Evolutionary conservation across 1,284 basidiomycete species (phyloP).

Genomic region (Grifola frondosa): DNA sequence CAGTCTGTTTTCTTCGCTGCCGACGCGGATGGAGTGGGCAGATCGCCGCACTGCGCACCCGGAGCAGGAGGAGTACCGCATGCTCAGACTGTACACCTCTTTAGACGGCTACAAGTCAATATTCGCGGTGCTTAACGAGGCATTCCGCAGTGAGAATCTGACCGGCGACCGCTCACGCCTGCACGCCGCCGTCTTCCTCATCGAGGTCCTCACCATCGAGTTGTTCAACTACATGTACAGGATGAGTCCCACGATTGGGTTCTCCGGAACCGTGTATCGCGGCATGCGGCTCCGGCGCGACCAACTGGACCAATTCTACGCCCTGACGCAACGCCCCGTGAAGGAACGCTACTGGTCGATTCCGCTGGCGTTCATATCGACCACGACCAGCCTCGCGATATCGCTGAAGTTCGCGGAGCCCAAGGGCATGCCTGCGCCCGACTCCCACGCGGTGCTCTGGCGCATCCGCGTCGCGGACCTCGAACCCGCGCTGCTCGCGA

Average conservation of each 20-base stretch:
- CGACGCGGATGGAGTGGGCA: not conserved
- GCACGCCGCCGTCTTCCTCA: not conserved
- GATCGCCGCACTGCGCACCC: not conserved
- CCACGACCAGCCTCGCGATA: not conserved
- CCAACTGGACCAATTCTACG: not conserved
- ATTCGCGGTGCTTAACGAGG: not conserved
- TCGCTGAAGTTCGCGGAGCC: not conserved
- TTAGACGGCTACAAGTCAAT: not conserved
- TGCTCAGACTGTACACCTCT: not conserved
- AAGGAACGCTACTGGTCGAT: conserved; percentile 1
- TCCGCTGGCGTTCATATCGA: not conserved
- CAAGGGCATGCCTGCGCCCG: not conserved
- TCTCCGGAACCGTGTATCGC: not conserved
- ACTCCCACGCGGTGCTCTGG: not conserved
- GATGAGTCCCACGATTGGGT: not conserved
- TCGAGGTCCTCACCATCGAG: not conserved
- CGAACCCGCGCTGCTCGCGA: not conserved
- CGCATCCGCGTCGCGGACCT: not conserved
- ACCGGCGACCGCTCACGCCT: not conserved
- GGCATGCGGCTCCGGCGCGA: not conserved
- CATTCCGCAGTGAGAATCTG: not conserved
- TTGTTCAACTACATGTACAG: not conserved
- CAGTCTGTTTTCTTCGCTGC: not conserved
- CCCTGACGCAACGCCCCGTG: not conserved
- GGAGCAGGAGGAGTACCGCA: not conserved